phyloP scores from a whole-genome alignment of 495 filamentous ascomycete species.

The Pseudevernia furfuracea region DNA sequence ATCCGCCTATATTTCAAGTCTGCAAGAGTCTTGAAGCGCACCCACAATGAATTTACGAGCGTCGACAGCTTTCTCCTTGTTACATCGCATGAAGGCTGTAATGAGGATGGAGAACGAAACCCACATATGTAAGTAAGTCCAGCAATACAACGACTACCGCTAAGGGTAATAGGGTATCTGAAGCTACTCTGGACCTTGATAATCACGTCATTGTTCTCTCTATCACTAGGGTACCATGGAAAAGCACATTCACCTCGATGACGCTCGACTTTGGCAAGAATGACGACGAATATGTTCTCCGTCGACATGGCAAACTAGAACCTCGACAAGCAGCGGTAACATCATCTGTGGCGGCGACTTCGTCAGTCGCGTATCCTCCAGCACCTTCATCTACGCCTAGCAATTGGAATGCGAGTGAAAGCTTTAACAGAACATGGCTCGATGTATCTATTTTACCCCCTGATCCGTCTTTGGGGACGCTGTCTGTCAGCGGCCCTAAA shows the following conservation, averaged over 20 bases:
- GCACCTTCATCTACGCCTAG: slow-evolving; percentile 18
- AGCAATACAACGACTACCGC: neutral
- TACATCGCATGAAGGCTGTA: slow-evolving; percentile 31
- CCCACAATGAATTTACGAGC: slow-evolving; percentile 7
- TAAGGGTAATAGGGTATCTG: slow-evolving; percentile 17
- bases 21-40: slow-evolving; percentile 1
- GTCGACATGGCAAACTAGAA: slow-evolving; percentile 10
- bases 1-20: slow-evolving; percentile 24
- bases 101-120: slow-evolving; percentile 28
- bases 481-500: slow-evolving; percentile 12
- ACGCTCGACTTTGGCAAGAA: slow-evolving; percentile 23
- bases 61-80: slow-evolving; percentile 24
- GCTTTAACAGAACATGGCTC: slow-evolving; percentile 15
- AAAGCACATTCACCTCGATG: slow-evolving; percentile 21
- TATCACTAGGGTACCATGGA: slow-evolving; percentile 19
- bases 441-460: slow-evolving; percentile 24
- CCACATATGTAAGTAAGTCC: slow-evolving; percentile 25
- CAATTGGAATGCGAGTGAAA: slow-evolving; percentile 9
- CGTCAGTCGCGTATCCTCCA: slow-evolving; percentile 9
- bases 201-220: slow-evolving; percentile 16
- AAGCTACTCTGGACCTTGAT: neutral
- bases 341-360: slow-evolving; percentile 7
- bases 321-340: slow-evolving; percentile 15
- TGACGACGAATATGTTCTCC: slow-evolving; percentile 9
- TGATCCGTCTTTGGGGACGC: slow-evolving; percentile 6